phyloP scores from a whole-genome alignment of 345 rosid species.

The Citrus mangshanensis region DNA sequence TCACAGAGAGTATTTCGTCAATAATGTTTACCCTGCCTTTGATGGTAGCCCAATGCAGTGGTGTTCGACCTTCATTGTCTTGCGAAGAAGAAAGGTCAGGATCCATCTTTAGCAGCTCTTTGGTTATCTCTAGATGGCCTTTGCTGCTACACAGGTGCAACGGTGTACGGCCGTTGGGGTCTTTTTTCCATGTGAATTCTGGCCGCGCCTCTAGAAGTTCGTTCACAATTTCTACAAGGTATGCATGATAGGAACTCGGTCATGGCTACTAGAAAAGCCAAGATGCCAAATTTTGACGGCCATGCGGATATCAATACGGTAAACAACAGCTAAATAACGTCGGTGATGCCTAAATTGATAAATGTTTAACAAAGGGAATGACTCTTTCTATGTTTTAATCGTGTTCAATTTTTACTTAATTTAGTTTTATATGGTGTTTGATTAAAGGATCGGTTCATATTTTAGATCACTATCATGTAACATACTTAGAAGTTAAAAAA shows the following conservation, averaged over 20 bases:
- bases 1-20: constrained; percentile 36
- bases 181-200: constrained; percentile 36
- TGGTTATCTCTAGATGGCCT: constrained; percentile 44
- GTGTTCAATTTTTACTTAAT: no score
- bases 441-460: no score
- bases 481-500: no score
- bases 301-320: no score
- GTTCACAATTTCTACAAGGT: constrained; percentile 33
- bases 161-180: constrained; percentile 31
- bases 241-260: background rate
- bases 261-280: no score
- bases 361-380: no score
- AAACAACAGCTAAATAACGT: no score
- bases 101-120: constrained; percentile 37
- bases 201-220: constrained; percentile 29
- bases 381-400: no score
- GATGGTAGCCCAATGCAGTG: constrained; percentile 47
- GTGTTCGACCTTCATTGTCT: constrained; percentile 44
- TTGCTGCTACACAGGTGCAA: constrained; percentile 43
- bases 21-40: constrained; percentile 44
- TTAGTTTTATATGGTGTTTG: no score
- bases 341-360: no score
- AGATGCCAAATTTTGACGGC: no score
- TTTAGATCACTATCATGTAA: no score
- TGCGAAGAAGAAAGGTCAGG: constrained; percentile 26